Evolutionary conservation across 371 early-diverging fungal genomes (phyloP), one percentile per base, ranked within the genome.

Genomic region (Phascolomyces articulosus): DNA sequence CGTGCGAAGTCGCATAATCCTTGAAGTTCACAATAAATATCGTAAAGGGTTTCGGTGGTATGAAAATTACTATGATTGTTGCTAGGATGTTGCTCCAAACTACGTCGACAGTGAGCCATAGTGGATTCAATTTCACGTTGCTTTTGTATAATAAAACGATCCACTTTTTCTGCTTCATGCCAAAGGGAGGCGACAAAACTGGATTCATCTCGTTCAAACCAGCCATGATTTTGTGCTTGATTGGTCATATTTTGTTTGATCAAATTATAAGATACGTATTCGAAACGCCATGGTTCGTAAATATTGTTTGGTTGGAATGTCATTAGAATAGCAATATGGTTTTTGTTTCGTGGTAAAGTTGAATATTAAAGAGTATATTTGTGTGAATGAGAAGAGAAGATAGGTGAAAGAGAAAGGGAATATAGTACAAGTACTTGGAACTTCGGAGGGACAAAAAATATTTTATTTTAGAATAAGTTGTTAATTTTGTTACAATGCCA

Each of bases 151-250:
- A 94, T 88, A 73, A 96, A 96, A 55, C 89, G 84, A 48, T 90
- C 87, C 48, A 95, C 93, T 88, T 94, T 95, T 54, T 92, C 92
- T 26, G 95, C 85, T 76, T 96, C 96, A 15, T 86, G 80, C 44
- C 89, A 90, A 26, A 95, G 70, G 21, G 84, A 68, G 60, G 65
- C 55, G 2, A 92, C 82, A 74, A 95, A 95, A 48, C 87, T 86
- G 20, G 80, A 80, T 73, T 96, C 96, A 48, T 89, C 90, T 60
- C 77, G 73, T 7, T 82, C 86, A 20, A 85, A 84, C 73, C 89
- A 90, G 2, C 66, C 69, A 31, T 75, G 75, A 40, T 74, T 67
- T 15, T 72, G 62, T 11, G 71, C 73, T 58, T 75, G 73, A 21
- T 67, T 51, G 47, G 75, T 72, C 40, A 79, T 66, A 29, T 76